These are phyloP conservation scores for Coix lacrymajobi DNA, from an alignment of 176 grass and related monocot genomes.

Conservation along the genomic window DNA sequence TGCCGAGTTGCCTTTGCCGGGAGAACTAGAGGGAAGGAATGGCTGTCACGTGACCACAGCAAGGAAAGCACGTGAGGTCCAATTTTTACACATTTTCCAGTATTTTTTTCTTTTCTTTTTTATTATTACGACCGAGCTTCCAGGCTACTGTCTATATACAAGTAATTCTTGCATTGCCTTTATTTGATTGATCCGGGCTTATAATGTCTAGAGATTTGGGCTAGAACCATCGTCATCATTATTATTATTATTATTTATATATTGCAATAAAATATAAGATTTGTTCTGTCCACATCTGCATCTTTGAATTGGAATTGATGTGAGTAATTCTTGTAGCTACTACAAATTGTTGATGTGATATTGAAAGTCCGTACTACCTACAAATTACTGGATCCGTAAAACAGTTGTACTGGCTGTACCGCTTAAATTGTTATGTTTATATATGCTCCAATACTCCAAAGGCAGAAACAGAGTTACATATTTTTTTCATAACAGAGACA, in stretches of 20 bases:
- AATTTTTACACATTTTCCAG: background rate
- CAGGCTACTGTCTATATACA: background rate
- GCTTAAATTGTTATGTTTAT: background rate
- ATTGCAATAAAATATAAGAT: background rate
- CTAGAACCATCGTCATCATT: background rate
- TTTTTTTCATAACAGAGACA: background rate
- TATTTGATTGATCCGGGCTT: background rate
- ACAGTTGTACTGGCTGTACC: background rate
- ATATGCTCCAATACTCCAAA: background rate
- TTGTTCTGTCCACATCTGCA: background rate
- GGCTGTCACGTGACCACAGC: background rate
- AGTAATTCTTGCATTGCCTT: background rate
- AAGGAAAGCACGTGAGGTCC: background rate
- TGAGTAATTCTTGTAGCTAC: background rate
- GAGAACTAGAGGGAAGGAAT: slow-evolving; percentile 11
- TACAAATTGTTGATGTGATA: too few relatives aligned
- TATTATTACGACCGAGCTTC: background rate
- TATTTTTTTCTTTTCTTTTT: background rate
- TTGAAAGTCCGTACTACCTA: too few relatives aligned
- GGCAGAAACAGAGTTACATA: background rate
- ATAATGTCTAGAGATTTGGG: slow-evolving; percentile 15
- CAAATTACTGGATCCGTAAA: background rate
- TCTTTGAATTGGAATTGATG: background rate
- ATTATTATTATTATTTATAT: background rate
- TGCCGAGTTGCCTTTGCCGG: slow-evolving; percentile 19